phyloP scores from a whole-genome alignment of 192 early-diverging fungal genomes.

The Backusella circina region DNA sequence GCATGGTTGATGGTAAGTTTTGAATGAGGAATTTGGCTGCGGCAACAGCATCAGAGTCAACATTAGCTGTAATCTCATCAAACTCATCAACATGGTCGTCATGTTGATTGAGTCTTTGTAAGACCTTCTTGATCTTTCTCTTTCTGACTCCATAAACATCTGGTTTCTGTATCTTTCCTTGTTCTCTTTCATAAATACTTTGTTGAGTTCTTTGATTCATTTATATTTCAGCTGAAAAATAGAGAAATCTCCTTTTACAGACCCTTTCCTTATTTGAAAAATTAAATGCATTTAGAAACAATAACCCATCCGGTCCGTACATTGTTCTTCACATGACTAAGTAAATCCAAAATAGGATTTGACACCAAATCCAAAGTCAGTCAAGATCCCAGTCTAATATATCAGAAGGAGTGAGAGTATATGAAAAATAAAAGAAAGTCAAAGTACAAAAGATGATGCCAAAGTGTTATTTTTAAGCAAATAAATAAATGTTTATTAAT shows the following conservation, averaged over 20 bases:
- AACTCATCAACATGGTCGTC: background rate
- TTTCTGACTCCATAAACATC: slow-evolving; percentile 26
- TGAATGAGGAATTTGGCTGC: slow-evolving; percentile 16
- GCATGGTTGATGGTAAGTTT: background rate
- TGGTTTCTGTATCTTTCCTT: background rate
- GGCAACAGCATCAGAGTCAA: slow-evolving; percentile 7
- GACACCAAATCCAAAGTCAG: too few species aligned
- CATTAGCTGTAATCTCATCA: background rate
- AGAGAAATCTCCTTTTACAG: background rate
- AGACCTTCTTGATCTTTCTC: background rate
- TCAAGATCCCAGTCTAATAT: too few species aligned
- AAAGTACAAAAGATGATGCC: too few species aligned
- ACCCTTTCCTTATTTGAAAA: too few species aligned
- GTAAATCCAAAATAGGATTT: too few species aligned
- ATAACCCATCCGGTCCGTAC: too few species aligned
- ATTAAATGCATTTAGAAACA: too few species aligned
- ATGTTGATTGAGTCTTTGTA: background rate
- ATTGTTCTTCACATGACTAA: too few species aligned
- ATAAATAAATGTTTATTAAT: background rate
- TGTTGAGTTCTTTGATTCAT: background rate
- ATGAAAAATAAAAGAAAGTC: too few species aligned
- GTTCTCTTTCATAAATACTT: background rate
- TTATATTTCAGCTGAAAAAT: background rate
- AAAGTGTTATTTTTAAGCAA: too few species aligned
- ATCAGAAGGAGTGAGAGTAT: too few species aligned